Conservation (phyloP, 441 rosid species). For the Metrosideros polymorpha region DNA sequence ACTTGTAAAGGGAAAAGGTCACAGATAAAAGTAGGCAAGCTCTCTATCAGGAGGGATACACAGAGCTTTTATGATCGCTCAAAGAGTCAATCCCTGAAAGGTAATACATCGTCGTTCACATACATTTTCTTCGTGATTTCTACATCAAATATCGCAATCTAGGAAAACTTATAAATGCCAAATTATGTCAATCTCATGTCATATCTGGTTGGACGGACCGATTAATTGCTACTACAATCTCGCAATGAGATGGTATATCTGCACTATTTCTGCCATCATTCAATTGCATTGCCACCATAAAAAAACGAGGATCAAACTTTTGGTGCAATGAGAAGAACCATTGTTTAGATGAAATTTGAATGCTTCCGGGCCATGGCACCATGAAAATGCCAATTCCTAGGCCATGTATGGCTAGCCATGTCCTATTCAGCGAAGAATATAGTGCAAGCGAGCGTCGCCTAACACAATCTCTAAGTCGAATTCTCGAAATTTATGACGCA, state of each 20-base stretch:
- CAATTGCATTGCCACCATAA: background rate
- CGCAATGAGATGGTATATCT: background rate
- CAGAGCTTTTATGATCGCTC: background rate
- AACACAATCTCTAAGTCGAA: background rate
- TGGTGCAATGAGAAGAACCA: background rate
- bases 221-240: background rate
- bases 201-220: background rate
- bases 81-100: too few relatives aligned
- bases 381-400: background rate
- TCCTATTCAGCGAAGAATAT: background rate
- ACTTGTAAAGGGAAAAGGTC: background rate
- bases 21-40: too few relatives aligned
- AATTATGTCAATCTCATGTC: background rate
- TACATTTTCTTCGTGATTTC: background rate
- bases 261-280: background rate
- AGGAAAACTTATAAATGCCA: background rate
- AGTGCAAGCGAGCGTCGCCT: background rate
- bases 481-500: background rate
- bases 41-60: background rate
- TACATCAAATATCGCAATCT: background rate
- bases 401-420: background rate
- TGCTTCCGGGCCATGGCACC: background rate
- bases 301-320: background rate
- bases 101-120: too few relatives aligned
- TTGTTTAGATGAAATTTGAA: background rate